phyloP scores from a whole-genome alignment of 1,139 yeast species.

The Candida tropicalis region DNA sequence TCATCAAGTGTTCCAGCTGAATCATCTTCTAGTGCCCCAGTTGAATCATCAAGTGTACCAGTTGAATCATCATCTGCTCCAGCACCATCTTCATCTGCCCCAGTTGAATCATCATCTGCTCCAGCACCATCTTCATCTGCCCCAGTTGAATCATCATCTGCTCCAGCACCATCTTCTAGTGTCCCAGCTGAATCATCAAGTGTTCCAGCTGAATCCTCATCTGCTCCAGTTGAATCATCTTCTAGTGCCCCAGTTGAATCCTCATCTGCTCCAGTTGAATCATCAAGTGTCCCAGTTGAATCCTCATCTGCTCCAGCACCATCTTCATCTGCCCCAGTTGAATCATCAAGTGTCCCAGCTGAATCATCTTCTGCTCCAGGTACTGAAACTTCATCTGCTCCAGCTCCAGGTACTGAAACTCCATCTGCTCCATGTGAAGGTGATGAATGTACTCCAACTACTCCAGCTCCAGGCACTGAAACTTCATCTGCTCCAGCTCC shows the following conservation, averaged over 20 bases:
- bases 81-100: too few species aligned
- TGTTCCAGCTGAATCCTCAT: too few species aligned
- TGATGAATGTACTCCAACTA: neutral
- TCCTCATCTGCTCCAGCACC: neutral
- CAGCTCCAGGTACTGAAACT: neutral
- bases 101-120: conserved; percentile 18
- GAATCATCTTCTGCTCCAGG: neutral
- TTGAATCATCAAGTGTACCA: neutral
- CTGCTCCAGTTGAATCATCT: neutral
- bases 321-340: neutral
- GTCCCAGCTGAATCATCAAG: too few species aligned
- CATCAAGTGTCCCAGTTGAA: neutral
- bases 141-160: conserved; percentile 2
- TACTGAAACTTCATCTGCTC: neutral
- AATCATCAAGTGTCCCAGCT: neutral
- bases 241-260: neutral
- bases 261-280: neutral
- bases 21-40: too few species aligned
- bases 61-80: too few species aligned
- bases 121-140: neutral
- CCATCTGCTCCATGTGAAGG: too few species aligned
- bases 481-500: too few species aligned
- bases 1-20: too few species aligned
- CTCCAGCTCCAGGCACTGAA: neutral
- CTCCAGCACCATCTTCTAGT: neutral